Percentiles rank a stretch among this genome's conserved stretches.
These are phyloP conservation scores for Cyclotella sp. DNA, from an alignment of 108 stramenopile genomes.

Conservation along the genomic window DNA sequence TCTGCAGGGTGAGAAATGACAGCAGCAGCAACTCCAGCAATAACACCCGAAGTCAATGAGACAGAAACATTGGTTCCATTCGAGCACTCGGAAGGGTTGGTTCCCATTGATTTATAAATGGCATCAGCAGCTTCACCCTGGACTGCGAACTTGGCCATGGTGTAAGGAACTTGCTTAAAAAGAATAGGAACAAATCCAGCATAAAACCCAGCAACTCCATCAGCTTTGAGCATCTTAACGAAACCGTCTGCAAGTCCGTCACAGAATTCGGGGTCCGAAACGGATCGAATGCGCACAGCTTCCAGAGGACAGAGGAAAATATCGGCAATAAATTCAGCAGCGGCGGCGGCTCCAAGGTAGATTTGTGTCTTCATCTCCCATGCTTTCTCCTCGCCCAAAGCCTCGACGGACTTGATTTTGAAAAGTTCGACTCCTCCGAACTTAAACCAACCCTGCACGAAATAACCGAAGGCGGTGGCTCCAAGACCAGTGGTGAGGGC, in stretches of 20 bases:
- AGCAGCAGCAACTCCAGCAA: conserved; percentile 98
- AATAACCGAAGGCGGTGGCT: conserved; percentile 96
- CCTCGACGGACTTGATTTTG: conserved; percentile 91
- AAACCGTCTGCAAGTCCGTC: conserved; percentile 89
- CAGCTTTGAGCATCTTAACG: conserved; percentile 84
- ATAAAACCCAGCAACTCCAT: conserved; percentile 96
- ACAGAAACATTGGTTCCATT: conserved; percentile 77
- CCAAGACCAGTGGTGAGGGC: conserved; percentile 97
- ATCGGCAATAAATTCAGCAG: conserved; percentile 97
- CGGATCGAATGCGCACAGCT: conserved; percentile 97
- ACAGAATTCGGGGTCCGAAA: conserved; percentile 94
- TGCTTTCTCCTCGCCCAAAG: conserved; percentile 91
- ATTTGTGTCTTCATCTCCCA: conserved; percentile 94
- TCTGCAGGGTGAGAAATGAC: conserved; percentile 99
- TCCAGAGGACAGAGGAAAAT: conserved; percentile 98
- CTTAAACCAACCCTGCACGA: conserved; percentile 99
- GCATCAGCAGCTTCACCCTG: conserved; percentile 94
- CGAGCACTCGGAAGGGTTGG: conserved; percentile 65
- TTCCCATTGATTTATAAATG: conserved; percentile 88
- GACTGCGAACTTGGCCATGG: conserved; percentile 99
- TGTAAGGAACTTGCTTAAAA: conserved; percentile 99
- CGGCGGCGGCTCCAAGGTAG: conserved; percentile 93
- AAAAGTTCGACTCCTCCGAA: conserved; percentile 99
- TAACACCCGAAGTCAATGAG: conserved; percentile 93
- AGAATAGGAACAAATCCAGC: conserved; percentile 95